Base-by-base conservation (phyloP, 2,329 filamentous ascomycete species). In the Fusarium papillatum region DNA sequence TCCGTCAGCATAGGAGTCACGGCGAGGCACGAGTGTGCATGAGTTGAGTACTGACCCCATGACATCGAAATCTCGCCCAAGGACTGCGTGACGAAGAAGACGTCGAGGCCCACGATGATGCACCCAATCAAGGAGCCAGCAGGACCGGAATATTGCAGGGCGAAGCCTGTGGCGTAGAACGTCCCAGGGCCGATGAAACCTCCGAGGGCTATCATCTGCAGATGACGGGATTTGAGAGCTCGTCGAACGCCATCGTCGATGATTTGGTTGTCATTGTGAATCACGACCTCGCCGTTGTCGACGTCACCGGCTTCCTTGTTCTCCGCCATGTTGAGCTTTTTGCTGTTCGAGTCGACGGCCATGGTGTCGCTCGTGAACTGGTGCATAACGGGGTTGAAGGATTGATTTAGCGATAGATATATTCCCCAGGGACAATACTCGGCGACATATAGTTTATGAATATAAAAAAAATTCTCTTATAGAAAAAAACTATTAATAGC, bases 91-190 rank as follows among this genome's bases (percentile, higher is more conserved):
- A 55, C 29, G 5, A 26, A 55, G 50, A 29, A 55, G 24, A 55
- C 29, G 9, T 74, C 84, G 62, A 92, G 83, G 76, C 93, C 93
- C 74, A 94, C 89, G 73, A 93, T 83, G 50, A 89, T 86, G 85
- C 94, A 95, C 10, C 91, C 91, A 81, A 95, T 92, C 78, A 94
- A 87, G 81, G 94, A 90, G 13, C 92, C 90, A 36, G 85, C 92
- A 61, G 93, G 93, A 0, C 87, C 87, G 43, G 86, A 85, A 72
- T 86, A 83, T 29, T 86, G 87, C 34, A 89, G 85, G 2, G 86
- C 86, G 78, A 86, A 86, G 69, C 88, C 88, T 38, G 89, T 91
- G 74, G 93, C 93, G 78, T 95, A 93, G 77, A 95, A 93, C 70
- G 95, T 86, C 81, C 93, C 93, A 69, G 92, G 94, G 68, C 90